Evolutionary conservation across 352 stramenopile species (phyloP).

Genomic region (Phytophthora cactorum): DNA sequence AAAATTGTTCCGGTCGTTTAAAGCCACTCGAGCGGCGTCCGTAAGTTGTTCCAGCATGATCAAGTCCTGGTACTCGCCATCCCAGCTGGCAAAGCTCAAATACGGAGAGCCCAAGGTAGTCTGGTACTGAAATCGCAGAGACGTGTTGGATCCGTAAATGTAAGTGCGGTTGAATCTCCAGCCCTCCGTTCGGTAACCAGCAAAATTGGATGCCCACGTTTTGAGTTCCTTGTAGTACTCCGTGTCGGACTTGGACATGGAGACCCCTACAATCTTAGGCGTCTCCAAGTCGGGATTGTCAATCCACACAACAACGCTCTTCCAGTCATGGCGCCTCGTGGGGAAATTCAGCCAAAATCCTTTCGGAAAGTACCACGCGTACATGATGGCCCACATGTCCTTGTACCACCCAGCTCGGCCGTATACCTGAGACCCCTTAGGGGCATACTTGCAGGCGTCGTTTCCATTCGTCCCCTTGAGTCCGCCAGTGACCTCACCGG

Average conservation of each 20-base stretch:
- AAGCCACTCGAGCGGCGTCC: not conserved
- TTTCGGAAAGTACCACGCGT: too few relatives aligned
- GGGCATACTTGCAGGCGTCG: constrained; percentile 4
- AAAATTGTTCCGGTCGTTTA: constrained; percentile 7
- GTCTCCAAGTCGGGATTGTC: too few relatives aligned
- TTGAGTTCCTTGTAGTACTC: not conserved
- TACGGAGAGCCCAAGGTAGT: not conserved
- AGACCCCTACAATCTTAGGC: too few relatives aligned
- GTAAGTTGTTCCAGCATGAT: constrained; percentile 23
- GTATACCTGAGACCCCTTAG: constrained; percentile 13
- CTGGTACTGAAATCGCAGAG: not conserved
- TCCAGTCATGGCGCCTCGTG: too few relatives aligned
- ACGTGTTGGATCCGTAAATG: constrained; percentile 2
- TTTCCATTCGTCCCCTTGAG: too few relatives aligned
- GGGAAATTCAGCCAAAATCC: too few relatives aligned
- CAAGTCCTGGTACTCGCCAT: constrained; percentile 9
- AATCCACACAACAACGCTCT: too few relatives aligned
- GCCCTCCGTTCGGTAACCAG: not conserved
- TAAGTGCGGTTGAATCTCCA: not conserved
- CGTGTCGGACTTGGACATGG: not conserved
- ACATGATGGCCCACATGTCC: constrained; percentile 17
- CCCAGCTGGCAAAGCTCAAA: not conserved
- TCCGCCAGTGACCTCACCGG: too few relatives aligned
- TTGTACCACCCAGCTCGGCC: constrained; percentile 2
- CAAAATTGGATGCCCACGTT: not conserved